phyloP scores from a whole-genome alignment of 495 filamentous ascomycete genomes.

The Tricharina praecox region DNA sequence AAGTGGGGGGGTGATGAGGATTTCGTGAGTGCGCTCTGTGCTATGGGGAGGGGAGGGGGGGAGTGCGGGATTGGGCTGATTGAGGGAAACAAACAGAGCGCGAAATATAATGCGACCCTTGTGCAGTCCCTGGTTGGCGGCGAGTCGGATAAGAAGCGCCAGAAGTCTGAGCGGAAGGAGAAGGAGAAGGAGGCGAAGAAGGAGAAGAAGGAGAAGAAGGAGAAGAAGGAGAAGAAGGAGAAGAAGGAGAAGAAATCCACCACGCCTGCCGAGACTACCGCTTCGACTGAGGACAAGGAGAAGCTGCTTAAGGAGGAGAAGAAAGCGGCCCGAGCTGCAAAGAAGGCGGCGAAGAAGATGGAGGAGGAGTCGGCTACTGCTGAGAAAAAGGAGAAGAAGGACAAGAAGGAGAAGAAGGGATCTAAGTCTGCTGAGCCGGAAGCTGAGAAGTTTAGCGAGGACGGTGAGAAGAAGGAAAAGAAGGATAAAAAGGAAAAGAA shows the following conservation, averaged over 20 bases:
- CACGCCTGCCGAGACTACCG: too few species aligned
- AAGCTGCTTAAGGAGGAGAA: not conserved
- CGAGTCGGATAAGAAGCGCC: not conserved
- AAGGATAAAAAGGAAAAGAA: conserved; percentile 14
- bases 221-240: conserved; percentile 9
- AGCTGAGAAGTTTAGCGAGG: conserved; percentile 2
- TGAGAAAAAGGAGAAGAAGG: conserved; percentile 7
- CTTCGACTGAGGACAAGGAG: too few species aligned
- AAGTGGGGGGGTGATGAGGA: not conserved
- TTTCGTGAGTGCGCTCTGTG: not conserved
- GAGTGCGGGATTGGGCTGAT: too few species aligned
- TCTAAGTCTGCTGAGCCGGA: not conserved
- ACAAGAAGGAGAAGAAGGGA: conserved; percentile 3
- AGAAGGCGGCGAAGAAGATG: conserved; percentile 9
- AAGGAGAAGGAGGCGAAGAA: conserved; percentile 7
- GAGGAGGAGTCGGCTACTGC: conserved; percentile 5
- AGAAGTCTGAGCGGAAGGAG: not conserved
- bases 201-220: conserved; percentile 13
- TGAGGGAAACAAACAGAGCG: too few species aligned
- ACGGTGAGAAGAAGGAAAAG: conserved; percentile 10
- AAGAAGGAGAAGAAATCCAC: conserved; percentile 7
- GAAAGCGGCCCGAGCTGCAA: not conserved
- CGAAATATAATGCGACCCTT: too few species aligned
- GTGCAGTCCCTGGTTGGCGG: too few species aligned
- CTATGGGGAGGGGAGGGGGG: too few species aligned